A percentile compares a stretch with the other conserved stretches of the same genome.
These are phyloP conservation scores for Fusarium avenaceum DNA, from an alignment of 2,329 filamentous ascomycete species.

Conservation along the genomic window DNA sequence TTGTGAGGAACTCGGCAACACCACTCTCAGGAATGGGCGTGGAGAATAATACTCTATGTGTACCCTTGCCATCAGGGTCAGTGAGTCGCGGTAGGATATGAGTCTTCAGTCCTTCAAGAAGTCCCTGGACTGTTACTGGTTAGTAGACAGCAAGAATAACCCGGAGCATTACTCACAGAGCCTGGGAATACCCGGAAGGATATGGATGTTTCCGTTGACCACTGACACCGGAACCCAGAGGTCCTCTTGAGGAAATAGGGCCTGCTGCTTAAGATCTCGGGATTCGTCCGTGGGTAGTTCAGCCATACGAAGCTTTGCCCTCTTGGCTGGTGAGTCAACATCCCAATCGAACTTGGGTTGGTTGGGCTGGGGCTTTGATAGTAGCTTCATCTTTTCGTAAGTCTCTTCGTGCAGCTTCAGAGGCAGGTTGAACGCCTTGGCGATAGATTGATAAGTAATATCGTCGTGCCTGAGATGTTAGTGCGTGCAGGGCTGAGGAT, in stretches of 20 bases:
- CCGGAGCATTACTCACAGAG: conserved; percentile 69
- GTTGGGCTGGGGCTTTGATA: conserved; percentile 79
- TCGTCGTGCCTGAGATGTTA: conserved; percentile 82
- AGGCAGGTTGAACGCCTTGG: conserved; percentile 84
- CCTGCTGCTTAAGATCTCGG: conserved; percentile 76
- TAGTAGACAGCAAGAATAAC: conserved; percentile 9
- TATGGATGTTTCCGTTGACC: conserved; percentile 93
- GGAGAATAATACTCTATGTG: conserved; percentile 82
- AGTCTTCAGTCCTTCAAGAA: conserved; percentile 83
- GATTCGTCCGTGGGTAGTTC: conserved; percentile 82
- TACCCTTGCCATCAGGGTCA: conserved; percentile 86
- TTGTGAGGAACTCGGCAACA: conserved; percentile 85
- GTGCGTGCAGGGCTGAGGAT: conserved; percentile 5
- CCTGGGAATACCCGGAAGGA: conserved; percentile 88
- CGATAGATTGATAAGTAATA: conserved; percentile 95
- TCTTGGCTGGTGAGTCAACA: conserved; percentile 79
- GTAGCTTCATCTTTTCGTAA: conserved; percentile 83
- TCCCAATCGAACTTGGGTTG: conserved; percentile 88
- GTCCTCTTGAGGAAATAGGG: conserved; percentile 82
- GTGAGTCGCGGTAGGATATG: conserved; percentile 76
- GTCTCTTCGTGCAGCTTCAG: conserved; percentile 83
- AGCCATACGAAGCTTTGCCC: conserved; percentile 91
- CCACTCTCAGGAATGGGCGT: conserved; percentile 90
- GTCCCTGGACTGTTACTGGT: conserved; percentile 69
- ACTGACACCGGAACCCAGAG: conserved; percentile 92